A percentile compares a stretch with the other conserved stretches of the same genome.
Evolutionary conservation across 73 alveolate genomes (phyloP).

Genomic region (Symbiodinium pilosum): DNA sequence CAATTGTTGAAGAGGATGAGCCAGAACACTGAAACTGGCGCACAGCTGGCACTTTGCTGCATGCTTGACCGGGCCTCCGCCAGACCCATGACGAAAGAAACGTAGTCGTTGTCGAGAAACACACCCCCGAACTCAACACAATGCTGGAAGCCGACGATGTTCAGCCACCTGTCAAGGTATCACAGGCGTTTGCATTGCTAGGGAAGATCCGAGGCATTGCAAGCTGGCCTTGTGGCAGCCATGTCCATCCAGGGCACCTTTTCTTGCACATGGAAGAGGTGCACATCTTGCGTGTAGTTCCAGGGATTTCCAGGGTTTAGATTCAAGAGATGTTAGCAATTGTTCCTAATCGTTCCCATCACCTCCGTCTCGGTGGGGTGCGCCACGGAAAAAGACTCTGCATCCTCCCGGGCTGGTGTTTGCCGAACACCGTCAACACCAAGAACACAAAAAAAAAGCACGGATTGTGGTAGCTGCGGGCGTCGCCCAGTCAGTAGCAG

Average conservation of each 20-base stretch:
- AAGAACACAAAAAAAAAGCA: not conserved
- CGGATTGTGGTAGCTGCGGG: too few species aligned
- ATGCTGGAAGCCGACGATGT: slow-evolving; percentile 81
- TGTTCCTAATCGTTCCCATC: not conserved
- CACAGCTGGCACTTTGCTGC: too few species aligned
- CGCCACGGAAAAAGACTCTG: slow-evolving; percentile 57
- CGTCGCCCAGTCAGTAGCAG: too few species aligned
- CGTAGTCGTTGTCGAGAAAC: slow-evolving; percentile 82
- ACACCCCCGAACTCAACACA: slow-evolving; percentile 69
- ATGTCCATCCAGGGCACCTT: slow-evolving; percentile 94
- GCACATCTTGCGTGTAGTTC: not conserved
- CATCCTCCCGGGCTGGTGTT: slow-evolving; percentile 23
- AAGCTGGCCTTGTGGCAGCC: slow-evolving; percentile 75
- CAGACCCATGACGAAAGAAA: slow-evolving; percentile 87
- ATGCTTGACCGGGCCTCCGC: slow-evolving; percentile 78
- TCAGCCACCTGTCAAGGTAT: slow-evolving; percentile 92
- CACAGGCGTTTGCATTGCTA: too few species aligned
- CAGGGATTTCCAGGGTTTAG: not conserved
- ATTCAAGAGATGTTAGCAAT: not conserved
- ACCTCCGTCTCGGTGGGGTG: slow-evolving; percentile 83
- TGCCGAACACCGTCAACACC: not conserved
- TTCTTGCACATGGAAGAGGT: not conserved
- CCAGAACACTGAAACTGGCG: too few species aligned
- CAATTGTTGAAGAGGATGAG: too few species aligned
- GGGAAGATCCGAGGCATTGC: too few species aligned